Evolutionary conservation across 2,329 filamentous ascomycete genomes (phyloP).

Genomic region (Chalaropsis thielavioides): DNA sequence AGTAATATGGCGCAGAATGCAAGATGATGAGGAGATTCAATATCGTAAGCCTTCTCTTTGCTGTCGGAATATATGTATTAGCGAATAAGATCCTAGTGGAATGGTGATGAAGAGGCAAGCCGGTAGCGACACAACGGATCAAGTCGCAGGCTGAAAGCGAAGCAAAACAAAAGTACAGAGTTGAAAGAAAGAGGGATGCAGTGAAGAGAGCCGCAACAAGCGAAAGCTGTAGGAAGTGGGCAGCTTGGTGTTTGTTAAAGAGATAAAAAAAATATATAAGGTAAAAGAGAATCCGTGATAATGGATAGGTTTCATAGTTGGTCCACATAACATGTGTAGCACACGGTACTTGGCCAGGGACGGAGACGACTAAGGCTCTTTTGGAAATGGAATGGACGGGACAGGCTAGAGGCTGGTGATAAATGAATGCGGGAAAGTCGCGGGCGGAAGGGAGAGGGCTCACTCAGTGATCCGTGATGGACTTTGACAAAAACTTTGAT

Average conservation of each 20-base stretch:
- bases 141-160: neutral
- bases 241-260: neutral
- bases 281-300: neutral
- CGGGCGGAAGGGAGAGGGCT: neutral
- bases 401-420: neutral
- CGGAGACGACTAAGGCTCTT: neutral
- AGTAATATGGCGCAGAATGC: neutral
- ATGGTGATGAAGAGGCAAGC: too few species aligned
- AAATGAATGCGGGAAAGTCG: neutral
- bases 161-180: neutral
- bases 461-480: neutral
- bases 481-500: slow-evolving; percentile 1
- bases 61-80: too few species aligned
- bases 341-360: neutral
- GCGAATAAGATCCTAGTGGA: too few species aligned
- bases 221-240: neutral
- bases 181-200: neutral
- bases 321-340: neutral
- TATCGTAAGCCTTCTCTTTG: too few species aligned
- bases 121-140: neutral
- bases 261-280: neutral
- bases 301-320: neutral
- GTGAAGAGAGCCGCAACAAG: neutral
- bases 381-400: neutral
- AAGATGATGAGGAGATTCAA: too few species aligned